A percentile compares a stretch with the other conserved stretches of the same genome.
These are phyloP conservation scores for Aspergillus sergii DNA, from an alignment of 2,329 filamentous ascomycete species.

Conservation along the genomic window DNA sequence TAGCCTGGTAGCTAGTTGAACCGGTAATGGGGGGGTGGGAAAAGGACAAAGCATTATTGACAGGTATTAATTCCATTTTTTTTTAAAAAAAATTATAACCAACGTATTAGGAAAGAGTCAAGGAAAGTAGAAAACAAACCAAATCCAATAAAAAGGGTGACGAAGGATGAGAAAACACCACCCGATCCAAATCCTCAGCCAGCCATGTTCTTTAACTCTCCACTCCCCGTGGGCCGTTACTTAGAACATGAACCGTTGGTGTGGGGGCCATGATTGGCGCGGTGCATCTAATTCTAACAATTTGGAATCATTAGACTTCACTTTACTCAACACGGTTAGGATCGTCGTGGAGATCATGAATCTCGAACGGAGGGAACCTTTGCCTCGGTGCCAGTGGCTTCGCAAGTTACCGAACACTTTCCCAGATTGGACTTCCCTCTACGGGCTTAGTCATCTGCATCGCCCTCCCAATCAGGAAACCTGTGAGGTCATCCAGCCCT, in stretches of 20 bases:
- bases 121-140: background rate
- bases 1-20: background rate
- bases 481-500: background rate
- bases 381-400: slow-evolving; percentile 8
- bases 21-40: background rate
- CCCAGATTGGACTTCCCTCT: background rate
- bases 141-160: background rate
- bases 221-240: slow-evolving; percentile 26
- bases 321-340: slow-evolving; percentile 16
- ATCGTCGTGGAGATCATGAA: slow-evolving; percentile 21
- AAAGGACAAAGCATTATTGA: slow-evolving; percentile 2
- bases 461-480: background rate
- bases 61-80: background rate
- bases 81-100: background rate
- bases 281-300: slow-evolving; percentile 18
- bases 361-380: slow-evolving; percentile 11
- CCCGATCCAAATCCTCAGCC: background rate
- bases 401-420: background rate
- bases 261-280: slow-evolving; percentile 26
- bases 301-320: slow-evolving; percentile 29
- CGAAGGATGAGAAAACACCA: background rate
- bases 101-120: background rate
- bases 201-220: slow-evolving; percentile 14
- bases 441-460: background rate
- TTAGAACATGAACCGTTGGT: slow-evolving; percentile 20